Conservation (phyloP, 345 rosid species). For the Eucalyptus pauciflora region DNA sequence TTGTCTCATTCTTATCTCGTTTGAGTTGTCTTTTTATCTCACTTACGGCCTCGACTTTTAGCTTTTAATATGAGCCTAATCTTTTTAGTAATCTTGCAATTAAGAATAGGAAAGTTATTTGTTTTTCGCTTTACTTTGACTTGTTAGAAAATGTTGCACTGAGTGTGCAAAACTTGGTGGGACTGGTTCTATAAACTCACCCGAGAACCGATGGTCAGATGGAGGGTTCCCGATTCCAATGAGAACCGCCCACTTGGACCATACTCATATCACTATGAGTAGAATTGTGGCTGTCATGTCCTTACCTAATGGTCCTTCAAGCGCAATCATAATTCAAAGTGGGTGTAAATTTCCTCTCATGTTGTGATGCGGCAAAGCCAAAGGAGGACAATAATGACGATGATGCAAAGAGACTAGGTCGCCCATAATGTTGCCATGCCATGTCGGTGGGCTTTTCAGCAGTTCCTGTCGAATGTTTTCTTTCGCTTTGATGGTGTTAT, state of each 20-base stretch:
- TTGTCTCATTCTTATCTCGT: fast-evolving
- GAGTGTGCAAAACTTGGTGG: too few relatives aligned
- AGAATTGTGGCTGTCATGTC: not conserved
- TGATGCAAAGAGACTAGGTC: not conserved
- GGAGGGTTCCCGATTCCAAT: fast-evolving
- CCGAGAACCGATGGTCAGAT: fast-evolving
- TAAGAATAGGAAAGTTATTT: too few relatives aligned
- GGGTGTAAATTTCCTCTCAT: not conserved
- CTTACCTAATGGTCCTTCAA: not conserved
- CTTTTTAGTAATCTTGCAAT: too few relatives aligned
- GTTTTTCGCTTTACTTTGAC: too few relatives aligned
- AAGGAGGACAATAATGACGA: not conserved
- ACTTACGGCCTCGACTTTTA: fast-evolving
- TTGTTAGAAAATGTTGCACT: too few relatives aligned
- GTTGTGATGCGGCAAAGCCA: not conserved
- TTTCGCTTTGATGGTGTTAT: not conserved
- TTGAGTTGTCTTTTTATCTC: too few relatives aligned
- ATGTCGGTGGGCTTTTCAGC: not conserved
- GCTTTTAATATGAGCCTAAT: too few relatives aligned
- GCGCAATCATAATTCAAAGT: not conserved
- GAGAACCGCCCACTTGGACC: too few relatives aligned
- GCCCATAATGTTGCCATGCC: not conserved
- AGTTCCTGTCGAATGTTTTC: not conserved
- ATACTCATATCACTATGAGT: too few relatives aligned
- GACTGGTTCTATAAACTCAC: fast-evolving